Base-by-base conservation (phyloP, 2,329 filamentous ascomycete genomes). In the Pseudogymnoascus sp. region DNA sequence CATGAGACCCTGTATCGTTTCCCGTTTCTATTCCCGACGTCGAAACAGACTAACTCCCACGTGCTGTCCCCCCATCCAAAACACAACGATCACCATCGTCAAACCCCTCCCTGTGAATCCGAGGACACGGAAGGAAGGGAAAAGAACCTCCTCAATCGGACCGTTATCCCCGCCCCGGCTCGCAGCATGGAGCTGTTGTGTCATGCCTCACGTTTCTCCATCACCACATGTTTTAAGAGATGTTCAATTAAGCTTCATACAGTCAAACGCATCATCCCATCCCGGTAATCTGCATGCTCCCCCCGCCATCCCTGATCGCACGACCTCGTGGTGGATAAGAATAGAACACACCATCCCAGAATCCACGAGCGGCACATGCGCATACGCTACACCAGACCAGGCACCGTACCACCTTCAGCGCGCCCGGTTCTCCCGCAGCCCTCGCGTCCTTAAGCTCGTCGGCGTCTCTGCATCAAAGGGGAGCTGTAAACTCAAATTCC, bases 361-460 rank as follows among this genome's bases (percentile, higher is more conserved):
- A 55, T 31, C 45, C n/a, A 33, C 8, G n/a, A 55, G n/a, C 14
- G 28, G 8, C 25, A 55, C 45, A 55, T 55, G 25, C n/a, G 45
- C 45, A 33, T 55, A 55, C 18, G 45, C 45, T 55, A 55, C 23
- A 55, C 45, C 25, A 55, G 8, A 55, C 45, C 25, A 55, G 8
- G n/a, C 25, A 55, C 45, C 21, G 45, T 33, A 11, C 9, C 25
- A 55, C 18, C 45, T 12, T 55, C 45, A 55, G n/a, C 25, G 45
- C 45, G 45, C 45, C 18, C 45, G 45, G 45, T 70, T 73, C 63
- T 70, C 70, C 61, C 71, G 69, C 62, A 71, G 64, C 12, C 69
- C 73, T 59, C 71, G 73, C 8, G 73, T 75, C 66, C 67, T 68
- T 61, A 73, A 63, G 67, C 69, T 72, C 37, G 65, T 67, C 35